These are phyloP conservation scores for Colletotrichum tofieldiae DNA, from an alignment of 2,329 filamentous ascomycete genomes.

Conservation along the genomic window DNA sequence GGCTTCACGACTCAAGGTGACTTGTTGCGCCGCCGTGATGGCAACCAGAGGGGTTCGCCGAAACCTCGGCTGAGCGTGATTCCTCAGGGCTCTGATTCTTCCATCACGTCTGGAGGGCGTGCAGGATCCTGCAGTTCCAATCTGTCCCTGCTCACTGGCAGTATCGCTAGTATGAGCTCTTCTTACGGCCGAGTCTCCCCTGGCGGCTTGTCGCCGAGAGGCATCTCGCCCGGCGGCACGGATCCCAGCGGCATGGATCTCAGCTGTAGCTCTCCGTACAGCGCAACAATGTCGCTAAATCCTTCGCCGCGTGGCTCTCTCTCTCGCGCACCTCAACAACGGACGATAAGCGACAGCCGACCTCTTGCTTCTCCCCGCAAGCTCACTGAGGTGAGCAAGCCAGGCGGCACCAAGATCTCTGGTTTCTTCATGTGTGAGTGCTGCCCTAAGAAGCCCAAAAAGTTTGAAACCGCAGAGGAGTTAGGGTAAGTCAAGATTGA, in stretches of 20 bases:
- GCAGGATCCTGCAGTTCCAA: constrained; percentile 66
- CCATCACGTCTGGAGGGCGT: constrained; percentile 61
- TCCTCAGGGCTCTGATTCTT: constrained; percentile 62
- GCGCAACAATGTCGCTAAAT: constrained; percentile 63
- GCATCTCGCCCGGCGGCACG: constrained; percentile 64
- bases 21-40: constrained; percentile 64
- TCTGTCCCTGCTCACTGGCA: constrained; percentile 59
- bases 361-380: constrained; percentile 66
- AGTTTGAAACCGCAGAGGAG: constrained; percentile 89
- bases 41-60: constrained; percentile 65
- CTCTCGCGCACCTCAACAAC: constrained; percentile 62
- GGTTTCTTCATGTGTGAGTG: constrained; percentile 85
- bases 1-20: constrained; percentile 56
- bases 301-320: constrained; percentile 66
- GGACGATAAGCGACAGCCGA: constrained; percentile 60
- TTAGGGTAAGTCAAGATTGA: constrained; percentile 75
- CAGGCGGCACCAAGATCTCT: constrained; percentile 64
- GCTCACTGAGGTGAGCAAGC: constrained; percentile 65
- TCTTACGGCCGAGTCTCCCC: constrained; percentile 65
- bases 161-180: constrained; percentile 57
- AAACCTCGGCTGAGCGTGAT: constrained; percentile 65
- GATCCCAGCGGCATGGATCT: too few species aligned
- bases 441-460: constrained; percentile 97
- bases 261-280: constrained; percentile 66
- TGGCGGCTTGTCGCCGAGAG: constrained; percentile 60